A percentile compares a stretch with the other conserved stretches of the same genome.
Conservation (phyloP, 768 basidiomycete genomes). For the Tricholoma saponaceum region DNA sequence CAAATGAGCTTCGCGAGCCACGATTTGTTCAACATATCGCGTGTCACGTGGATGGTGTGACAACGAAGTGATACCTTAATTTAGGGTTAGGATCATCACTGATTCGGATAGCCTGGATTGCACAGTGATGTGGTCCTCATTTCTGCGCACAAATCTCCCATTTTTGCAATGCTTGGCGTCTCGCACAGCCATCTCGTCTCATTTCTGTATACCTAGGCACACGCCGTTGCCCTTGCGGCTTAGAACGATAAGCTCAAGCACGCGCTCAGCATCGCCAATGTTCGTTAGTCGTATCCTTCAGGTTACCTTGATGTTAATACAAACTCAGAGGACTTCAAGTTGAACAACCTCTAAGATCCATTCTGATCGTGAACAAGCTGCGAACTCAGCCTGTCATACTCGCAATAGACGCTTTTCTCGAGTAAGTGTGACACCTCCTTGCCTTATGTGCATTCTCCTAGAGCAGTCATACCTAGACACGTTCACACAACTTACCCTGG, state of each 20-base stretch:
- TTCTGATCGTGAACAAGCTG: slow-evolving; percentile 78
- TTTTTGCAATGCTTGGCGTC: slow-evolving; percentile 2
- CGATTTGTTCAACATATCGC: slow-evolving; percentile 14
- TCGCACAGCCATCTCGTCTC: background rate
- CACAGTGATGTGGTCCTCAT: slow-evolving; percentile 11
- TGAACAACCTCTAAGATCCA: slow-evolving; percentile 48
- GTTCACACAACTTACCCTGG: slow-evolving; percentile 54
- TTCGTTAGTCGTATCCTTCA: slow-evolving; percentile 8
- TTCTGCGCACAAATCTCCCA: background rate
- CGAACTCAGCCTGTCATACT: slow-evolving; percentile 74
- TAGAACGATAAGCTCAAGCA: slow-evolving; percentile 3
- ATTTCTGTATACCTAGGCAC: background rate
- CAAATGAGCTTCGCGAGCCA: background rate
- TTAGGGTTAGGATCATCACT: slow-evolving; percentile 5
- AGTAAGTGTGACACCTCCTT: slow-evolving; percentile 39
- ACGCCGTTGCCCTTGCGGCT: background rate
- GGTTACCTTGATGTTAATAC: slow-evolving; percentile 21
- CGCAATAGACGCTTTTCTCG: slow-evolving; percentile 70
- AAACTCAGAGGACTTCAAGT: slow-evolving; percentile 34
- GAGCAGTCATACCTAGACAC: slow-evolving; percentile 37
- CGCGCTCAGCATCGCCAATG: slow-evolving; percentile 8
- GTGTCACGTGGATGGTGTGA: slow-evolving; percentile 23
- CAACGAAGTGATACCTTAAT: background rate
- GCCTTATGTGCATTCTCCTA: background rate
- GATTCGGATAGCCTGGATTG: background rate